These are phyloP conservation scores for Pseudogymnoascus sp. DNA, from an alignment of 2,329 filamentous ascomycete genomes.

Conservation along the genomic window DNA sequence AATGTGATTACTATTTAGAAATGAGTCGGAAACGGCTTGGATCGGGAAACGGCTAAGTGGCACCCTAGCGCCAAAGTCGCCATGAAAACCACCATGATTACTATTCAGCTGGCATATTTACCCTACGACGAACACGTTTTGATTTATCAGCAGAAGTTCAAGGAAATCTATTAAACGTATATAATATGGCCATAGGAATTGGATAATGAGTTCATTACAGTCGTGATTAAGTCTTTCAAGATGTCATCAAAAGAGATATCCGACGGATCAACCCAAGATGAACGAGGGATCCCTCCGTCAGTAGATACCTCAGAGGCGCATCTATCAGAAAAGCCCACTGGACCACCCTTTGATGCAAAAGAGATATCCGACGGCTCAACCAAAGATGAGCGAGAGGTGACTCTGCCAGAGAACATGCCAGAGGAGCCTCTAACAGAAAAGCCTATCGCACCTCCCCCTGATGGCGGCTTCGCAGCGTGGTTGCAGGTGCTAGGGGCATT, in stretches of 20 bases:
- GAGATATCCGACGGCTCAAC: not conserved
- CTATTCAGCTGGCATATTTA: not conserved
- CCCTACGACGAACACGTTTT: not conserved
- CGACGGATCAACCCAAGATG: not conserved
- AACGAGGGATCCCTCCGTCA: not conserved
- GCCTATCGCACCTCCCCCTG: conserved; percentile 35
- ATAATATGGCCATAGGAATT: not conserved
- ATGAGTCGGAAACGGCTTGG: not conserved
- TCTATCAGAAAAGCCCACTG: not conserved
- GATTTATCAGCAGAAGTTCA: conserved; percentile 1
- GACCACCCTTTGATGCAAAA: not conserved
- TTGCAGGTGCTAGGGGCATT: conserved; percentile 46
- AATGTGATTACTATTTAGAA: not conserved
- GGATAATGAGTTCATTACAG: not conserved
- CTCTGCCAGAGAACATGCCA: not conserved
- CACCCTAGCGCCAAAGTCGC: not conserved
- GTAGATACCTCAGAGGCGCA: not conserved
- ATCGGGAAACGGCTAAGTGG: not conserved
- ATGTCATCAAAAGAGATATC: conserved; percentile 1
- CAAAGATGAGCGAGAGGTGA: not conserved
- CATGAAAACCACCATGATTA: not conserved
- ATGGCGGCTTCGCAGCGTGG: conserved; percentile 54
- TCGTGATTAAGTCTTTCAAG: not conserved
- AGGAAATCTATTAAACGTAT: not conserved
- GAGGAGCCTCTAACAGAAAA: not conserved